These are phyloP conservation scores for Paratinospora sagittata DNA, from an alignment of 164 flowering plant genomes.

Conservation along the genomic window DNA sequence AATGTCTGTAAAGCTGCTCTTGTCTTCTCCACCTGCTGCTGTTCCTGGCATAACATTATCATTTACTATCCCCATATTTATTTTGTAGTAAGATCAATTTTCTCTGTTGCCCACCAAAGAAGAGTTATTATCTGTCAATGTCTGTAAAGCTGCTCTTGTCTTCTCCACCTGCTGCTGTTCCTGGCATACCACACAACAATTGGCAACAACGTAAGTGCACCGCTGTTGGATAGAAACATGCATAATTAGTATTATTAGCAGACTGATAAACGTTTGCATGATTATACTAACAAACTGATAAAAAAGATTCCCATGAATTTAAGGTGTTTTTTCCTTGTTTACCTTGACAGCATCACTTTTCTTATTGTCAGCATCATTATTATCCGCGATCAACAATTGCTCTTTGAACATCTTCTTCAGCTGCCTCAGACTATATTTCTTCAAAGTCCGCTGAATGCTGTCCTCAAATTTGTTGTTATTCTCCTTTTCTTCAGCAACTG, in stretches of 20 bases:
- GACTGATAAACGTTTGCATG: too few relatives aligned
- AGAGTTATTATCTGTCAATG: conserved; percentile 31
- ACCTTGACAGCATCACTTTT: conserved; percentile 20
- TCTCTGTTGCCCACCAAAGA: too few relatives aligned
- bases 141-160: conserved; percentile 31
- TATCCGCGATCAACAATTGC: conserved; percentile 7
- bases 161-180: conserved; percentile 13
- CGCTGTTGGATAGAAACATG: too few relatives aligned
- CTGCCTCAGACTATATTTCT: conserved; percentile 31
- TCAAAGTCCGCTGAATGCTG: background rate
- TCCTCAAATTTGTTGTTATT: conserved; percentile 9
- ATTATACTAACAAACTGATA: too few relatives aligned
- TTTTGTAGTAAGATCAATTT: conserved; percentile 1
- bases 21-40: conserved; percentile 11
- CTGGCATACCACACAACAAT: background rate
- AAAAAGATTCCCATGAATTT: background rate
- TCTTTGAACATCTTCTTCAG: conserved; percentile 33
- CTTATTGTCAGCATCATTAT: conserved; percentile 1
- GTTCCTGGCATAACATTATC: background rate
- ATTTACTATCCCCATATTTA: too few relatives aligned
- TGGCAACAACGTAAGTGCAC: background rate
- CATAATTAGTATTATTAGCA: too few relatives aligned
- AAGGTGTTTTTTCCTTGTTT: background rate
- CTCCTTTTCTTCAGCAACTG: conserved; percentile 9
- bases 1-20: conserved; percentile 35